These are phyloP conservation scores for Fusarium verticillioides DNA, from an alignment of 2,329 filamentous ascomycete genomes.

Conservation along the genomic window DNA sequence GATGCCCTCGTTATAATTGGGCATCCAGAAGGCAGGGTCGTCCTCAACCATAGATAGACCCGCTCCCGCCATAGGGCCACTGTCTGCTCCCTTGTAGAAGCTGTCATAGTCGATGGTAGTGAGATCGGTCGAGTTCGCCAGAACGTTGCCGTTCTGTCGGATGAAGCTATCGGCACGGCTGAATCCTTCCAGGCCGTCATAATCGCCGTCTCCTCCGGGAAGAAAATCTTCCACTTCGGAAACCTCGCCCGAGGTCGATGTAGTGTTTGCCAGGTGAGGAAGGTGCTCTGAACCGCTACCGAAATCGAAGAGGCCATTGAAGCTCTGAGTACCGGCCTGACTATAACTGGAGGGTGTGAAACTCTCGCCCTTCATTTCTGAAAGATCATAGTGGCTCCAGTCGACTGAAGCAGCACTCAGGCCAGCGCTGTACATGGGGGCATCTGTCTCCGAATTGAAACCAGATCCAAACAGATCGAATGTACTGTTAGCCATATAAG, in stretches of 20 bases:
- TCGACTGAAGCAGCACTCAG: constrained; percentile 64
- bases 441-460: constrained; percentile 62
- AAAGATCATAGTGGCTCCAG: constrained; percentile 60
- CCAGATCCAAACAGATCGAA: constrained; percentile 65
- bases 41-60: constrained; percentile 64
- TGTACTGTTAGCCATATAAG: constrained; percentile 58
- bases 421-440: constrained; percentile 70
- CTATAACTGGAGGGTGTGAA: constrained; percentile 67
- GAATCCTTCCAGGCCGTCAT: constrained; percentile 55
- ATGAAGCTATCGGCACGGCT: constrained; percentile 58
- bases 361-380: constrained; percentile 57
- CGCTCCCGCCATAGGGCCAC: constrained; percentile 52
- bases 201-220: constrained; percentile 60
- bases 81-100: constrained; percentile 62
- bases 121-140: constrained; percentile 56
- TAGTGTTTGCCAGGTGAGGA: constrained; percentile 64
- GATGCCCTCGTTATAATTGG: constrained; percentile 56
- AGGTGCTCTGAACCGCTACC: constrained; percentile 64
- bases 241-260: constrained; percentile 73
- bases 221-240: constrained; percentile 73
- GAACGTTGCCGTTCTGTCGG: constrained; percentile 57
- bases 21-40: constrained; percentile 62
- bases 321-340: constrained; percentile 62
- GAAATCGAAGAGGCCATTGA: constrained; percentile 63
- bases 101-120: constrained; percentile 65